These are phyloP conservation scores for Stenogyne calaminthoides DNA, from an alignment of 305 asterid species.

Conservation along the genomic window DNA sequence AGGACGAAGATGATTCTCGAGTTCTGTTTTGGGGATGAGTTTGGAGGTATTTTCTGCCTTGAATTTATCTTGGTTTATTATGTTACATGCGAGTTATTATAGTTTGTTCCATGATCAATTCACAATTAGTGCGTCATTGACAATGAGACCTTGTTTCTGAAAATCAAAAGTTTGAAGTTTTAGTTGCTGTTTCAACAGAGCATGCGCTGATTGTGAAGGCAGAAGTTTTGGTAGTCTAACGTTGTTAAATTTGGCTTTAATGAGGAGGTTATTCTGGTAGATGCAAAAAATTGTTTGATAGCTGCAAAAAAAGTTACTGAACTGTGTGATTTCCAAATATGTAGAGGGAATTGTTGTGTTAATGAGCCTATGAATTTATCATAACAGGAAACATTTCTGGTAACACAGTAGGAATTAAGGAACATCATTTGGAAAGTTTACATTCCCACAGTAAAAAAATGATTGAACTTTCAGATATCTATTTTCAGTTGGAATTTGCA, in stretches of 20 bases:
- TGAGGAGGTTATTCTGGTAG: neutral
- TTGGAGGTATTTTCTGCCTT: constrained; percentile 57
- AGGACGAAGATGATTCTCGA: constrained; percentile 84
- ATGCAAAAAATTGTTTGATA: neutral
- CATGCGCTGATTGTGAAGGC: neutral
- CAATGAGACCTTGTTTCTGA: constrained; percentile 8
- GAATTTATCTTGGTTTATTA: neutral
- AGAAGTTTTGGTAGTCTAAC: neutral
- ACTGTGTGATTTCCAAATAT: neutral
- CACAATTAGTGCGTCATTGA: neutral
- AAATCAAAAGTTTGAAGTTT: neutral
- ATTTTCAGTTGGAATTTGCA: neutral
- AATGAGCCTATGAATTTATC: neutral
- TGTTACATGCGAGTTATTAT: neutral
- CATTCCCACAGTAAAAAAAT: neutral
- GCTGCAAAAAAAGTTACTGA: neutral
- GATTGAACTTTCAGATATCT: neutral
- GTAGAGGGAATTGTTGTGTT: neutral
- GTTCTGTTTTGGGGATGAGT: constrained; percentile 81
- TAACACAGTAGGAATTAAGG: neutral
- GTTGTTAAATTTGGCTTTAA: neutral
- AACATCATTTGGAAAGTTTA: neutral
- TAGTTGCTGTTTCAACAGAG: neutral
- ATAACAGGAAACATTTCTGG: neutral
- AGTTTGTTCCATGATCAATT: neutral